Base-by-base conservation (phyloP, 2,329 filamentous ascomycete species). In the Penicillium rolfsii region DNA sequence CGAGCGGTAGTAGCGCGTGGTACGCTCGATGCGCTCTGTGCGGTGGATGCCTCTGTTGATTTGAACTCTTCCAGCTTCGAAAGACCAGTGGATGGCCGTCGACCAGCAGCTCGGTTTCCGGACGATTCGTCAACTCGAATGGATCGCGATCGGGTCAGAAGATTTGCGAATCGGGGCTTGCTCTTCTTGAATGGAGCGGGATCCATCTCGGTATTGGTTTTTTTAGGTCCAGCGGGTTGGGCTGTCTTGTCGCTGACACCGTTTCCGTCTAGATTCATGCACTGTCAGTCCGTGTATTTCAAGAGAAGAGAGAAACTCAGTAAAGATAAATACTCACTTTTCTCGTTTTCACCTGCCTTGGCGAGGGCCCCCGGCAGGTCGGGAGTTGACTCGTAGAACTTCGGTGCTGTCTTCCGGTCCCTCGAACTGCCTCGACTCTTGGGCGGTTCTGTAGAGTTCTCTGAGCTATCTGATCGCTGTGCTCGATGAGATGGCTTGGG, bases 1-100 rank as follows among this genome's bases (percentile, higher is more conserved):
- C 86, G 84, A 36, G 87, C 75, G 1, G 89, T 87, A 9, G 90
- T 85, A 1, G 88, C 88, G 72, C 84, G 88, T 56, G 87, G 79
- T 16, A 82, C 79, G 30, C 79, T 76, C 11, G 76, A 76, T 33
- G 77, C 73, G 35, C 35, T 36, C 55, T 87, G 79, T 16, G 82
- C 79, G 30, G 79, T 76, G 9, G 76, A 76, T 30, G 77, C 73
- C 33, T 77, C 75, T 33, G 56, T 49, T 57, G 70, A 71, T 45
- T 55, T 71, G 41, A 70, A 73, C 56, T 77, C 75, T 46, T 78
- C 74, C 11, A 79, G 64, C 58, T 72, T 77, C 48, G 77, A 68
- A 14, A 80, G 67, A 45, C 74, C 73, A 22, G 75, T 77, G 14
- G 77, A 79, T 7, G 77, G 77, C 28, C 76, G 76, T 59, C 77